Evolutionary conservation across 164 flowering plant genomes (phyloP).

Genomic region (Houttuynia cordata): DNA sequence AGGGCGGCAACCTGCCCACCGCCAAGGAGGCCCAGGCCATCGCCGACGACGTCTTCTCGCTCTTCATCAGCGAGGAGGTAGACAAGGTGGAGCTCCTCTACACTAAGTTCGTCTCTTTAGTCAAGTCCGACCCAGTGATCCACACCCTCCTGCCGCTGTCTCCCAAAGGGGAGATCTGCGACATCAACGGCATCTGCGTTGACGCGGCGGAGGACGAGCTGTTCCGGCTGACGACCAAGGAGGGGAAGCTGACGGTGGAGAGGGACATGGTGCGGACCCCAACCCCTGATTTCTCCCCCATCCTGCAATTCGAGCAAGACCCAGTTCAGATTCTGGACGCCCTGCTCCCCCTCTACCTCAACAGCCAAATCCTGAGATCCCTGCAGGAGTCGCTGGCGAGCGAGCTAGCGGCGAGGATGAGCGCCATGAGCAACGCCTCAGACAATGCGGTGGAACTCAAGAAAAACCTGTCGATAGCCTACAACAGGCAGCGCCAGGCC

Average conservation of each 20-base stretch:
- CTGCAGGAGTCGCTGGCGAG: constrained; percentile 85
- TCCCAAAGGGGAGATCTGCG: constrained; percentile 46
- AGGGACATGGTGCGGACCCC: constrained; percentile 29
- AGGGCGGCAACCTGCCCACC: constrained; percentile 51
- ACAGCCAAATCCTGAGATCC: constrained; percentile 79
- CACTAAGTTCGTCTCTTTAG: constrained; percentile 66
- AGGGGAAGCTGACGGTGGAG: constrained; percentile 71
- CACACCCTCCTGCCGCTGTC: constrained; percentile 75
- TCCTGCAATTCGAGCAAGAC: constrained; percentile 83
- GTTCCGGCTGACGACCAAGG: constrained; percentile 67
- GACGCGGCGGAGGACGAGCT: constrained; percentile 74
- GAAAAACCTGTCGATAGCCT: constrained; percentile 41
- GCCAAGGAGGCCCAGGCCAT: constrained; percentile 81
- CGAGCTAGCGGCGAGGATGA: constrained; percentile 89
- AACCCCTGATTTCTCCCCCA: constrained; percentile 26
- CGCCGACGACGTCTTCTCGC: constrained; percentile 71
- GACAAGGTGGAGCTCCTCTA: constrained; percentile 88
- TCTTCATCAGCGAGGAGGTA: constrained; percentile 78
- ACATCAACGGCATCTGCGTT: constrained; percentile 55
- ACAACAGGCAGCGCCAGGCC: constrained; percentile 64
- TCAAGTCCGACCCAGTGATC: constrained; percentile 68
- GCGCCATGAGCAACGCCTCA: constrained; percentile 72
- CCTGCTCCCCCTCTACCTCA: constrained; percentile 74
- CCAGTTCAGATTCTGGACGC: constrained; percentile 95
- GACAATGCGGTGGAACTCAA: constrained; percentile 77